phyloP scores from a whole-genome alignment of 2,329 filamentous ascomycete genomes.

The Ophiostoma australiae region DNA sequence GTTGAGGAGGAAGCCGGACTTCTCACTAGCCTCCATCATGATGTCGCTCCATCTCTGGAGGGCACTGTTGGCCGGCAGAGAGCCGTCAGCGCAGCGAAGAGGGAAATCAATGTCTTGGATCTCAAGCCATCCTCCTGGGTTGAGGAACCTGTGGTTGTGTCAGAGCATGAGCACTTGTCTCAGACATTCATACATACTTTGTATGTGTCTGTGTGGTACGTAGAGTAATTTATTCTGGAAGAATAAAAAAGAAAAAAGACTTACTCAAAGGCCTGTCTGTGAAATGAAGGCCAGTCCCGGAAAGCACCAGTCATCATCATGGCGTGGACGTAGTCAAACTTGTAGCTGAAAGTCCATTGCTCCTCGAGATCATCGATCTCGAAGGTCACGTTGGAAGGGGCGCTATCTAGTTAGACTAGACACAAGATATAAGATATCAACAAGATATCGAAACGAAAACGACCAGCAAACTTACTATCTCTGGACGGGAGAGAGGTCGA shows the following conservation, averaged over 20 bases:
- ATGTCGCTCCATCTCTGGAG: conserved; percentile 32
- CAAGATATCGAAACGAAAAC: not conserved
- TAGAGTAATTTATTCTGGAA: too few relatives aligned
- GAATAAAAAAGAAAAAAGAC: conserved; percentile 1
- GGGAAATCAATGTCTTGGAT: conserved; percentile 34
- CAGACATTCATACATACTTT: not conserved
- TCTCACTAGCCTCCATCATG: conserved; percentile 33
- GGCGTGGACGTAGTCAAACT: conserved; percentile 32
- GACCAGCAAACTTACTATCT: conserved; percentile 26
- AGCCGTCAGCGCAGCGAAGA: conserved; percentile 32
- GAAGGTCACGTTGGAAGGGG: conserved; percentile 30
- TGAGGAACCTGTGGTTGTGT: conserved; percentile 27
- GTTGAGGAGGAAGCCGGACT: conserved; percentile 31
- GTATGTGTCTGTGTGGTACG: not conserved
- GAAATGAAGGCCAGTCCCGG: conserved; percentile 30
- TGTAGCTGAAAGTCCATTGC: conserved; percentile 31
- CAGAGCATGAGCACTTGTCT: not conserved
- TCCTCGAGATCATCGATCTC: conserved; percentile 33
- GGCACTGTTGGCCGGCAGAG: conserved; percentile 29
- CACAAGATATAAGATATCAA: too few relatives aligned
- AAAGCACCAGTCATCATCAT: conserved; percentile 33
- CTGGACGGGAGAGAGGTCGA: conserved; percentile 31
- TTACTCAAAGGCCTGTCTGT: conserved; percentile 29
- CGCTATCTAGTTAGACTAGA: conserved; percentile 17
- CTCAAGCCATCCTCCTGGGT: conserved; percentile 30